Base-by-base conservation (phyloP, 495 filamentous ascomycete genomes). In the Evernia prunastri region DNA sequence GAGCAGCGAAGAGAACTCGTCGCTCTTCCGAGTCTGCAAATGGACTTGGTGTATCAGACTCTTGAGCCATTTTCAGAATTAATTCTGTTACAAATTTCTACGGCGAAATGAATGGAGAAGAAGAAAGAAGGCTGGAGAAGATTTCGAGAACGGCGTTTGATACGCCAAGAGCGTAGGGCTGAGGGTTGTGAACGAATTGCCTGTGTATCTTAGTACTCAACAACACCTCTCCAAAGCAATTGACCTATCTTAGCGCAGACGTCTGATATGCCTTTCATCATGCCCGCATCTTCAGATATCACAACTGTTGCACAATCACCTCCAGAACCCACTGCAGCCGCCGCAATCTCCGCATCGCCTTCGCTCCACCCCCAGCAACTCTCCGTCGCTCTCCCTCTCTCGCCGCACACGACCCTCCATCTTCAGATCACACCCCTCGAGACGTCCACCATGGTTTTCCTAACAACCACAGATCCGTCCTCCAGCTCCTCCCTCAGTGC, bases 371-470 rank as follows among this genome's bases (percentile, higher is more conserved):
- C 79, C 29, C 78, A 77, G 43, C 79, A 95, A 68, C 76, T 96
- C 43, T 87, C 91, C 2, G 84, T 96, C 61, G 85, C 88, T 0
- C 80, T 97, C 31, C 92, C 90, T 17, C 84, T 82, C 64, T 83
- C 88, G 9, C 77, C 88, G 10, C 87, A 91, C 71, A 92, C 91
- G 3, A 89, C 81, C 23, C 87, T 92, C 57, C 88, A 95, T 74
- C 69, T 96, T 33, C 89, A 89, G 66, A 76, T 96, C 59, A 89
- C 86, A 10, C 78, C 88, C 67, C 79, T 87, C 67, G 72, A 80
- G 1, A 86, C 86, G 63, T 88, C 85, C 31, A 74, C 88, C 17
- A 77, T 89, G 42, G 76, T 95, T 8, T 93, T 96, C 71, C 74
- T 97, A 49, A 89, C 90, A 0, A 91, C 88, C 0, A 82, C 86